Evolutionary conservation across 192 early-diverging fungal species (phyloP).

Genomic region (Tieghemiomyces parasiticus): DNA sequence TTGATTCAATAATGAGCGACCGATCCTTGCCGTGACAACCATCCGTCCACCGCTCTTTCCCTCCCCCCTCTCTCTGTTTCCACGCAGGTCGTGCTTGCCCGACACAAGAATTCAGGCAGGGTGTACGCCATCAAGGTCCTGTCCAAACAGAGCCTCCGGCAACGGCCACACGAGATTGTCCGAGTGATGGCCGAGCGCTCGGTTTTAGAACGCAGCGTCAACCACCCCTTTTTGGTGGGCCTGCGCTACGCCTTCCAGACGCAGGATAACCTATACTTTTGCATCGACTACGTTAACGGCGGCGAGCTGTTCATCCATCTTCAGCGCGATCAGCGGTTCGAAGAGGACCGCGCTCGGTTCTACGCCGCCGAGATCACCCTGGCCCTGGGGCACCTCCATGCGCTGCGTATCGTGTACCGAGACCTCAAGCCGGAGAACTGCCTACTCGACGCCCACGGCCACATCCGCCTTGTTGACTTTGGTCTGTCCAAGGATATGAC

Average conservation of each 20-base stretch:
- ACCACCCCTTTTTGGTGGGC: slow-evolving; percentile 49
- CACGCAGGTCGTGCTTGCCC: slow-evolving; percentile 56
- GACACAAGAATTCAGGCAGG: slow-evolving; percentile 53
- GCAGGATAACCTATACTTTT: slow-evolving; percentile 54
- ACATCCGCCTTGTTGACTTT: slow-evolving; percentile 76
- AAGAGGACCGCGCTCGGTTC: slow-evolving; percentile 41
- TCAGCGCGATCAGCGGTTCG: slow-evolving; percentile 44
- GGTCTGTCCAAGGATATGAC: slow-evolving; percentile 70
- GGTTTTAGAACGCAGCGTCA: slow-evolving; percentile 35
- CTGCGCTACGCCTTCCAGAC: slow-evolving; percentile 64
- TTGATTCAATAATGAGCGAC: no score
- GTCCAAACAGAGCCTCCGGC: slow-evolving; percentile 47
- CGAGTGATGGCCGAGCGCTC: slow-evolving; percentile 53
- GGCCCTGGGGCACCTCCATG: slow-evolving; percentile 37
- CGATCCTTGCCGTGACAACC: no score
- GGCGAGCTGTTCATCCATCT: slow-evolving; percentile 62
- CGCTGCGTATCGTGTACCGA: slow-evolving; percentile 41
- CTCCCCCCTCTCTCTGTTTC: no score
- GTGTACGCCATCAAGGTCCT: slow-evolving; percentile 61
- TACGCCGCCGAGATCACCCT: slow-evolving; percentile 32
- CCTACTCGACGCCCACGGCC: slow-evolving; percentile 50
- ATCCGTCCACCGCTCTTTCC: no score
- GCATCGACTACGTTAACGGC: slow-evolving; percentile 58
- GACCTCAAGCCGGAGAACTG: slow-evolving; percentile 62
- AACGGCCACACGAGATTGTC: slow-evolving; percentile 41